phyloP scores from a whole-genome alignment of 768 basidiomycete genomes.

The Boletellus ananiceps region DNA sequence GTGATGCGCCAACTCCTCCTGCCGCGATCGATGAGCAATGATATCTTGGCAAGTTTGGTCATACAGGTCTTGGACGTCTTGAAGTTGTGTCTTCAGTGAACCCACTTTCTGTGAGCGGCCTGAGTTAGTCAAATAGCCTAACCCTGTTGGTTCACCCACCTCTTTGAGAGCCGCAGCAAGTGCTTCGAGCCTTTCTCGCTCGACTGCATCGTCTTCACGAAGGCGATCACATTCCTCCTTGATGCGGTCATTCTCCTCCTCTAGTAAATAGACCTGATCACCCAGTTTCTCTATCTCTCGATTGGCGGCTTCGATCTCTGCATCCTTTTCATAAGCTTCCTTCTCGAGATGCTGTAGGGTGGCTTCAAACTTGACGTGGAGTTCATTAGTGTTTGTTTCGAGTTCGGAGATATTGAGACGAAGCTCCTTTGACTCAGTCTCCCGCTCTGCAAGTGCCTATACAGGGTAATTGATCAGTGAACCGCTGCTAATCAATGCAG shows the following conservation, averaged over 20 bases:
- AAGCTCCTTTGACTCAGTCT: conserved; percentile 72
- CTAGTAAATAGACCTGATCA: conserved; percentile 76
- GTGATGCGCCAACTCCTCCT: conserved; percentile 74
- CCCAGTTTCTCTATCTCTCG: conserved; percentile 77
- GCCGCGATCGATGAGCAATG: conserved; percentile 60
- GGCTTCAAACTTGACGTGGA: conserved; percentile 70
- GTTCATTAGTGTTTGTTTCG: conserved; percentile 64
- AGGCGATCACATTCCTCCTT: conserved; percentile 65
- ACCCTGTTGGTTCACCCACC: conserved; percentile 35
- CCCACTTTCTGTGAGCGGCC: conserved; percentile 56
- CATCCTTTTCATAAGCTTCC: conserved; percentile 77
- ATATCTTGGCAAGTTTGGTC: conserved; percentile 60
- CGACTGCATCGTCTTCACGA: conserved; percentile 70
- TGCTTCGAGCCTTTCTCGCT: conserved; percentile 62
- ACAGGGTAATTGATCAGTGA: conserved; percentile 1
- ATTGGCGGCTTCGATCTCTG: conserved; percentile 67
- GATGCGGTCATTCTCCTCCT: conserved; percentile 78
- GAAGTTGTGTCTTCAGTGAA: conserved; percentile 57
- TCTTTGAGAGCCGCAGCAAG: conserved; percentile 77
- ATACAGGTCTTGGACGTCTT: conserved; percentile 61
- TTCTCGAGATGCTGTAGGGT: conserved; percentile 72
- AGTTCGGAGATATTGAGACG: conserved; percentile 71
- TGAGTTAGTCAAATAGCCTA: not conserved
- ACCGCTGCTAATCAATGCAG: not conserved
- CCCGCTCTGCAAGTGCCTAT: conserved; percentile 73